Evolutionary conservation across 805 yeast genomes (phyloP).

Genomic region (Kuraishia ogatae): DNA sequence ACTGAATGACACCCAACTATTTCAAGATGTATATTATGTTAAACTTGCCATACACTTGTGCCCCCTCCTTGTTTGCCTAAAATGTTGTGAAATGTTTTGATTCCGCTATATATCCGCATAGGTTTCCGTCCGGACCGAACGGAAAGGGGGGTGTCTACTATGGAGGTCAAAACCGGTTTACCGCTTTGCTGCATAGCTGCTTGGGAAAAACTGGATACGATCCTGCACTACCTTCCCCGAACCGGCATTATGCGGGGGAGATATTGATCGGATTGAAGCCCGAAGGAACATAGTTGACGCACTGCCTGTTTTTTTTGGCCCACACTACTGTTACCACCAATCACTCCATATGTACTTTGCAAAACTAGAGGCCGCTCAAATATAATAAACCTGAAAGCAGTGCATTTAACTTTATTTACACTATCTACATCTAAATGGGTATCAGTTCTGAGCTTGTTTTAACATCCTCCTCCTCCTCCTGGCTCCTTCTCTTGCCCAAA

Average conservation of each 20-base stretch:
- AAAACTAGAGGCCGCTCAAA: not conserved
- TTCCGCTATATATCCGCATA: not conserved
- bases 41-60: too few relatives aligned
- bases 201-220: not conserved
- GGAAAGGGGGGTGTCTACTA: not conserved
- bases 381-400: not conserved
- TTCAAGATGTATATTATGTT: not conserved
- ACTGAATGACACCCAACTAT: not conserved
- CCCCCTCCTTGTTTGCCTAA: not conserved
- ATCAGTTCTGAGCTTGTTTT: not conserved
- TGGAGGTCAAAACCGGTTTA: not conserved
- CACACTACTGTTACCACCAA: too few relatives aligned
- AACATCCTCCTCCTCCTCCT: slow-evolving; percentile 34
- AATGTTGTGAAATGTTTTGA: not conserved
- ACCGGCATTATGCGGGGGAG: not conserved
- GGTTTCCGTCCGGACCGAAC: not conserved
- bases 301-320: not conserved
- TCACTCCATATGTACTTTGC: too few relatives aligned
- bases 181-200: not conserved
- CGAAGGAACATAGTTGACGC: not conserved
- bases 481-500: slow-evolving; percentile 81
- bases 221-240: not conserved
- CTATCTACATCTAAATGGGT: too few relatives aligned
- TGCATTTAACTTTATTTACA: not conserved
- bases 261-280: not conserved